Conservation (phyloP, 495 filamentous ascomycete species). For the Corynascus novoguineensis region DNA sequence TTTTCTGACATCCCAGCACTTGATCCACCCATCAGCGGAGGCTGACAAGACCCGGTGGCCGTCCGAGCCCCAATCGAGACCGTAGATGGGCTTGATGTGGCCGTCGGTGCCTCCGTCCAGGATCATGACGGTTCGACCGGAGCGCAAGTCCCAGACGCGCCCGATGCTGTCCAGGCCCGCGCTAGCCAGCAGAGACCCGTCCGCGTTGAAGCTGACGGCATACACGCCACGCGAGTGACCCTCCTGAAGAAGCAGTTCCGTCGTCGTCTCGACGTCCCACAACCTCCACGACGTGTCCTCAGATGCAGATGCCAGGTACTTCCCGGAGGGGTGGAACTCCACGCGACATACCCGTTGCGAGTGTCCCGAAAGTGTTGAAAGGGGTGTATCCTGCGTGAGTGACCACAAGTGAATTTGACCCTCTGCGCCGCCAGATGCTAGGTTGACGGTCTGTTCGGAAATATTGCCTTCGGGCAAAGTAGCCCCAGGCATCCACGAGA, state of each 20-base stretch:
- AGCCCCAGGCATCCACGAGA: conserved; percentile 84
- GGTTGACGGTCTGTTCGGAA: conserved; percentile 68
- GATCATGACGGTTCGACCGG: conserved; percentile 92
- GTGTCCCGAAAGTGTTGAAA: conserved; percentile 81
- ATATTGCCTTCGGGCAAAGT: conserved; percentile 64
- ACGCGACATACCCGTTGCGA: conserved; percentile 81
- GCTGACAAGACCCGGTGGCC: conserved; percentile 83
- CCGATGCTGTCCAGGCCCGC: conserved; percentile 92
- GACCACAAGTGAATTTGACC: conserved; percentile 90
- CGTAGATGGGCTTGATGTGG: conserved; percentile 89
- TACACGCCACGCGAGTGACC: conserved; percentile 92
- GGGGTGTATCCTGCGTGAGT: conserved; percentile 70
- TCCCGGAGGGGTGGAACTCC: conserved; percentile 90
- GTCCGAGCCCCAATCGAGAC: conserved; percentile 85
- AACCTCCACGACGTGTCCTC: conserved; percentile 96
- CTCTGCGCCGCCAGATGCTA: conserved; percentile 88
- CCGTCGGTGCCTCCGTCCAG: conserved; percentile 76
- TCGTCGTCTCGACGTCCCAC: conserved; percentile 84
- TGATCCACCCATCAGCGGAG: conserved; percentile 91
- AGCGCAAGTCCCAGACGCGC: conserved; percentile 93
- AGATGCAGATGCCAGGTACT: conserved; percentile 86
- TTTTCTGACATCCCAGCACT: conserved; percentile 94
- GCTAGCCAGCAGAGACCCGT: conserved; percentile 84
- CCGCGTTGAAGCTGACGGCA: conserved; percentile 77
- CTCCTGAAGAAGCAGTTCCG: conserved; percentile 85